Evolutionary conservation across 2,329 filamentous ascomycete species (phyloP), one percentile per base, ranked within the genome.

Genomic region (Fusarium sp.): DNA sequence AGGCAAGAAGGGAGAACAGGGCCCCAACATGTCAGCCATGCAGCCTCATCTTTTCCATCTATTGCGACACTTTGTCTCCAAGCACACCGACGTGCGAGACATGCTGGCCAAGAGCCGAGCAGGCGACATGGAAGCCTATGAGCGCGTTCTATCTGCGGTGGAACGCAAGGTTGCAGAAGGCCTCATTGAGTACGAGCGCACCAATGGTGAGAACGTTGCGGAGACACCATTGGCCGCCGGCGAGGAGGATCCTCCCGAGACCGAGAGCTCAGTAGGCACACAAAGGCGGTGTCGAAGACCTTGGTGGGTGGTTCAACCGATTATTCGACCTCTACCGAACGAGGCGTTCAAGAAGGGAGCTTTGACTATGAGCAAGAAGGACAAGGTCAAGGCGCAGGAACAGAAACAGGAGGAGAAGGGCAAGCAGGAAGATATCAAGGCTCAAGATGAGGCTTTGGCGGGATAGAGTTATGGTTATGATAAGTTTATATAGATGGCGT

Each of bases 11-110:
- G 81, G 82, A 68, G 83, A 83, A 52, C 82, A 84, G 60, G 81
- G 81, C 48, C 89, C 84, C 7, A 98, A 96, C 80, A 85, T 97
- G 52, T 86, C 88, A 16, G 91, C 91, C 38, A 93, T 98, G 87
- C 95, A 98, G 81, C 90, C 94, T 2, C 96, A 99, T 81, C 88
- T 98, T 46, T 99, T 99, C 85, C 93, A 97, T 80, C 88, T 99
- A 31, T 88, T 98, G 27, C 89, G 95, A 21, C 91, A 95, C 37
- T 88, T 98, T 29, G 91, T 99, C 38, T 86, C 91, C 5, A 88
- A 87, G 69, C 93, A 98, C 81, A 95, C 93, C 29, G 88, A 96
- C 73, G 90, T 98, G 37, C 90, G 96, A 37, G 94, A 98, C 79
- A 89, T 91, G n/a, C 87, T 99, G 5, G 95, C 94, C 1, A 86